Base-by-base conservation (phyloP, 495 filamentous ascomycete genomes). In the Collariella sp. region DNA sequence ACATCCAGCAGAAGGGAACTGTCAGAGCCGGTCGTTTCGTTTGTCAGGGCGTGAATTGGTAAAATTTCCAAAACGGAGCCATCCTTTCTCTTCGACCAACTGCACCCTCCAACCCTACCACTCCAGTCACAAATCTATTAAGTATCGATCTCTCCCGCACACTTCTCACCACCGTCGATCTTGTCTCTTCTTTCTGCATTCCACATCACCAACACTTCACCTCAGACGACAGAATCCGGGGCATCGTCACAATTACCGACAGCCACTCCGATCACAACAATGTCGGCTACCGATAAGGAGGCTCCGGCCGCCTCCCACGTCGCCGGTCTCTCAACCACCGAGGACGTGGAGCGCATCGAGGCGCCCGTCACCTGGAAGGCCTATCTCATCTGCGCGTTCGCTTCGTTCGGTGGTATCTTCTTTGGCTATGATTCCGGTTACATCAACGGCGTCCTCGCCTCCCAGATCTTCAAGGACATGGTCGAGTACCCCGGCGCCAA, bases 351-450 rank as follows among this genome's bases (percentile, higher is more conserved):
- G 55, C 76, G 76, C 49, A 76, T 83, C 62, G 82, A 85, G 68
- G 80, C 82, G 9, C 82, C 82, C 41, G 79, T 85, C 52, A 84
- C 82, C 45, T 58, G 77, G 59, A 81, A 81, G 73, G 80, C 82
- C 18, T 85, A 86, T 64, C 67, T 84, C 26, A 79, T 86, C 72
- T 85, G 82, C 64, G 82, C 79, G 52, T 86, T 86, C 64, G 80
- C 82, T 40, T 76, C 82, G 10, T 85, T 86, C 63, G 83, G 83
- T 49, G 83, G 83, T 68, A 82, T 84, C 63, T 79, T 83, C 72
- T 83, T 83, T 70, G 80, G 80, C 23, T 83, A 81, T 56, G 82
- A 85, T 57, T 77, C 77, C 18, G 82, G 82, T 50, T 83, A 82
- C 66, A 84, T 85, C 68, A 76, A 71, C 63, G 80, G 81, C 47